A percentile compares a stretch with the other conserved stretches of the same genome.
Conservation (phyloP, 225 moss, liverwort and hornwort species). For the Thuidium tamariscinum region DNA sequence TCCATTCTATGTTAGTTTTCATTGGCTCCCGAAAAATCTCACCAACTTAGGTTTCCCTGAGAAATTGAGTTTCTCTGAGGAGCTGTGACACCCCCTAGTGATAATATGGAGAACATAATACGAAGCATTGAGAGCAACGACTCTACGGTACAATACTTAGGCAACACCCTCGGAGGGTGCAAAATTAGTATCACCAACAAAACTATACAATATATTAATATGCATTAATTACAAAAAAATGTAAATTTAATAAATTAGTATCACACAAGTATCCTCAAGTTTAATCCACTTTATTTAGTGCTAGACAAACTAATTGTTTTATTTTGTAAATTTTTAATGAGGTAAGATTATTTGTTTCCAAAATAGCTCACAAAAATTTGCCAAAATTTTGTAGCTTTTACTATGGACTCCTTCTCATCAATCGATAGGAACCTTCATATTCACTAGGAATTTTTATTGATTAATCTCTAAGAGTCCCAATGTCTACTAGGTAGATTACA, state of each 20-base stretch:
- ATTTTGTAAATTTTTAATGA: background rate
- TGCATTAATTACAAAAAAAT: background rate
- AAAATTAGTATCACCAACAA: background rate
- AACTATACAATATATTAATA: background rate
- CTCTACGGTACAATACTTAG: too few relatives aligned
- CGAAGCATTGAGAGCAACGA: too few relatives aligned
- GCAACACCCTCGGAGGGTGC: too few relatives aligned
- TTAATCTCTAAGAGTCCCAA: accelerated
- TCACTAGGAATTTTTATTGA: background rate
- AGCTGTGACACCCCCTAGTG: too few relatives aligned
- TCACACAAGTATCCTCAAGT: accelerated
- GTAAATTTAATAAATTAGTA: background rate
- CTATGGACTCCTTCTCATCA: accelerated
- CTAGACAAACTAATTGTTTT: accelerated
- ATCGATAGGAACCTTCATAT: accelerated
- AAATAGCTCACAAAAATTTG: background rate
- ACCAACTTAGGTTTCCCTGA: too few relatives aligned
- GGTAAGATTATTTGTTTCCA: accelerated
- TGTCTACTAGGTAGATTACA: accelerated
- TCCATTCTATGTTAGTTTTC: too few relatives aligned
- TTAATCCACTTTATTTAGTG: too few relatives aligned
- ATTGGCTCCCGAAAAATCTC: too few relatives aligned
- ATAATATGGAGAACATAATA: background rate
- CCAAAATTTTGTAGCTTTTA: background rate
- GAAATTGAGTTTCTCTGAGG: too few relatives aligned